Percentiles rank a stretch among this genome's conserved stretches.
phyloP scores from a whole-genome alignment of 2,329 filamentous ascomycete genomes.

The Metarhizium robertsii region DNA sequence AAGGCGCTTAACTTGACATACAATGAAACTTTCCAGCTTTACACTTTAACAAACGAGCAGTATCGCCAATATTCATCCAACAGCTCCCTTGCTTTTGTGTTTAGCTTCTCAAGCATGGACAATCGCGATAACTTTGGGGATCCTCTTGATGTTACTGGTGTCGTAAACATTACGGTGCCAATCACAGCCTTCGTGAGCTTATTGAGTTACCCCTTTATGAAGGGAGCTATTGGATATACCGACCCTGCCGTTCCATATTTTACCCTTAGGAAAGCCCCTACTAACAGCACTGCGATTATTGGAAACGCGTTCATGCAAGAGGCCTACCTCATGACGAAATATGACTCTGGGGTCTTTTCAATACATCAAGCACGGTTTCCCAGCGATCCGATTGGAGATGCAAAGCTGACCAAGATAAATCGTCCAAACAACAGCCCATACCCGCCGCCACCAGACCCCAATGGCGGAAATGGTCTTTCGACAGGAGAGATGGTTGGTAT shows the following conservation, averaged over 20 bases:
- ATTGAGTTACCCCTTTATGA: slow-evolving; percentile 39
- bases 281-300: slow-evolving; percentile 46
- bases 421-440: slow-evolving; percentile 39
- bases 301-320: slow-evolving; percentile 64
- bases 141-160: slow-evolving; percentile 36
- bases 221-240: slow-evolving; percentile 32
- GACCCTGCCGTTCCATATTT: slow-evolving; percentile 50
- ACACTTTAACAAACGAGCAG: slow-evolving; percentile 52
- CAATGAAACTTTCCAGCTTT: slow-evolving; percentile 54
- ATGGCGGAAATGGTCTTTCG: slow-evolving; percentile 21
- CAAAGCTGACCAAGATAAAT: slow-evolving; percentile 23
- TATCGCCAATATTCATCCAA: slow-evolving; percentile 34
- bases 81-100: slow-evolving; percentile 41
- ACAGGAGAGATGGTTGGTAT: slow-evolving; percentile 36
- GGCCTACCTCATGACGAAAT: slow-evolving; percentile 49
- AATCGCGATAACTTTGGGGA: slow-evolving; percentile 42
- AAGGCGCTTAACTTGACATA: slow-evolving; percentile 53
- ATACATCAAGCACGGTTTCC: slow-evolving; percentile 47
- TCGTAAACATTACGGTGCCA: slow-evolving; percentile 49
- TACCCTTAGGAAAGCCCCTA: slow-evolving; percentile 45
- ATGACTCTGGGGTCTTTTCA: slow-evolving; percentile 43
- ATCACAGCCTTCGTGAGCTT: slow-evolving; percentile 39
- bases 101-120: slow-evolving; percentile 46
- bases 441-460: slow-evolving; percentile 24
- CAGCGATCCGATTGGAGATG: slow-evolving; percentile 27